Percentiles rank a stretch among this genome's conserved stretches.
phyloP scores from a whole-genome alignment of 108 stramenopile genomes.

The Cyclostephanos tholiformis region DNA sequence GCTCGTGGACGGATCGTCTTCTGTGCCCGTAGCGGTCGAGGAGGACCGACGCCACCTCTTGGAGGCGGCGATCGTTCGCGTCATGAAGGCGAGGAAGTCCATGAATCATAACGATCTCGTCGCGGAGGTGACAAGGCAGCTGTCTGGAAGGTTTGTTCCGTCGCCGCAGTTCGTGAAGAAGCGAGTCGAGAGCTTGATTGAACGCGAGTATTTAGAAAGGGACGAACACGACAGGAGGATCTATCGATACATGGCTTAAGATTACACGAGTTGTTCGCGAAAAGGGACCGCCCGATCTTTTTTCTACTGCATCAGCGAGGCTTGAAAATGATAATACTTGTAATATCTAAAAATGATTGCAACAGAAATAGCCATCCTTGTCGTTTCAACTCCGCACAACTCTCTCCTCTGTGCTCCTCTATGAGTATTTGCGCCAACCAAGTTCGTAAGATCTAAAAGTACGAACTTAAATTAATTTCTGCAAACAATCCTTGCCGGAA shows the following conservation, averaged over 20 bases:
- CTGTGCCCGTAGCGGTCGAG: conserved; percentile 80
- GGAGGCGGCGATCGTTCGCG: conserved; percentile 95
- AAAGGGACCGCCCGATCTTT: not conserved
- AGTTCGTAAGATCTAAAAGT: too few relatives aligned
- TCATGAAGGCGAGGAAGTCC: conserved; percentile 96
- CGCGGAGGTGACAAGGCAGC: conserved; percentile 89
- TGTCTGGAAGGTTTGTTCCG: conserved; percentile 84
- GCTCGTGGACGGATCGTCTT: conserved; percentile 53
- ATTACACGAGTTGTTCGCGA: not conserved
- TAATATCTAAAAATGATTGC: not conserved
- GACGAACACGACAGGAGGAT: conserved; percentile 79
- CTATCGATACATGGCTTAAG: conserved; percentile 89
- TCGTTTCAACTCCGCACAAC: too few relatives aligned
- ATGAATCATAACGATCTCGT: conserved; percentile 94
- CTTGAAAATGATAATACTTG: not conserved
- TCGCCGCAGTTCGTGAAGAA: conserved; percentile 94
- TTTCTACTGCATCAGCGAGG: not conserved
- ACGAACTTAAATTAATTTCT: too few relatives aligned
- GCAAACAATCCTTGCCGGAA: too few relatives aligned
- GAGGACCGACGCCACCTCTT: conserved; percentile 92
- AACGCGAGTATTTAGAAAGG: conserved; percentile 96
- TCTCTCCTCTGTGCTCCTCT: too few relatives aligned
- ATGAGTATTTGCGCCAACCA: too few relatives aligned
- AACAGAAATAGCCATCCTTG: not conserved
- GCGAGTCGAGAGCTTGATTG: conserved; percentile 95